Percentiles rank a stretch among this genome's conserved stretches.
Evolutionary conservation across 306 rosid genomes (phyloP).

Genomic region (Prunus campanulata): DNA sequence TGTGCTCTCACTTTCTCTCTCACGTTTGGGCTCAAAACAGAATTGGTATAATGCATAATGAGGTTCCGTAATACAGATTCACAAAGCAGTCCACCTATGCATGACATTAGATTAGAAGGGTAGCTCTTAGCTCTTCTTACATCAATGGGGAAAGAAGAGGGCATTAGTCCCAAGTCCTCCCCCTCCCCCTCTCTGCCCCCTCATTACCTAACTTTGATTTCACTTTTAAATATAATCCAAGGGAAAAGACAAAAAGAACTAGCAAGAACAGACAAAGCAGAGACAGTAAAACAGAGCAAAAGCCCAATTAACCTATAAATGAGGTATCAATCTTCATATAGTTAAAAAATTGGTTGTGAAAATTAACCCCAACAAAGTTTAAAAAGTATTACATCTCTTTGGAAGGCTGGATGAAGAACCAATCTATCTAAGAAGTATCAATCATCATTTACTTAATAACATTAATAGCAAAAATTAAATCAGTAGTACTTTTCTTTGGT

Average conservation of each 20-base stretch:
- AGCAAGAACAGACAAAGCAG: neutral
- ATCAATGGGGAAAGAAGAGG: too few species aligned
- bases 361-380: neutral
- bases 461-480: neutral
- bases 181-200: neutral
- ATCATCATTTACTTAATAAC: neutral
- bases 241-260: neutral
- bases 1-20: neutral
- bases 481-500: conserved; percentile 75
- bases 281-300: neutral
- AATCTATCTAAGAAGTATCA: too few species aligned
- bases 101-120: too few species aligned
- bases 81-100: too few species aligned
- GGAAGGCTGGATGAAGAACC: conserved; percentile 59
- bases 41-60: too few species aligned
- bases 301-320: neutral
- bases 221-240: neutral
- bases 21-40: neutral
- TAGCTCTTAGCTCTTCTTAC: neutral
- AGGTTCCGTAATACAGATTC: too few species aligned
- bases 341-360: neutral
- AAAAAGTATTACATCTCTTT: conserved; percentile 65
- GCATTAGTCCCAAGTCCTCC: neutral
- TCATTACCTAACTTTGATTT: too few species aligned
- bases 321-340: neutral